Evolutionary conservation across 257 asterid species (phyloP), one percentile per base, ranked within the genome.

Genomic region (Gentiana dahurica): DNA sequence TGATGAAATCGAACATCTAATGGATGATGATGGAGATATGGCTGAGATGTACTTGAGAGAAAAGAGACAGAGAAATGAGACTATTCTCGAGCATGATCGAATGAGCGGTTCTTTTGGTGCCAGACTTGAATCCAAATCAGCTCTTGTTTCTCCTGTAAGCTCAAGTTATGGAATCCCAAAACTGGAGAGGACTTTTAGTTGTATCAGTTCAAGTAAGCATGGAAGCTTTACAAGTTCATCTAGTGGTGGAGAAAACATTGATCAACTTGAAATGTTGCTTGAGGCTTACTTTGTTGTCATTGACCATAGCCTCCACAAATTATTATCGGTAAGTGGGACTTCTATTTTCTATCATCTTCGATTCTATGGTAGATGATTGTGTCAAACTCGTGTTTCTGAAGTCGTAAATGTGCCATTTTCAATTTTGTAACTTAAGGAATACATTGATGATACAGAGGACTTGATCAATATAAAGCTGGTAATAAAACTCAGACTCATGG

Each of bases 1-100:
- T 60, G 95, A 81, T 71, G 97, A 83, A 73, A 88, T 92, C 58
- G 99, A 92, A 73, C 99, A 92, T 74, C 80, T 88, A 57, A 92
- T 92, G 97, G 81, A 92, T 57, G 99, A 92, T 68, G 99, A 92
- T 51, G 99, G 95, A 51, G 99, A 92, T 67, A 92, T 92, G 99
- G 99, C 97, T 2, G 97, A 88, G 82, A 92, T 92, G 99, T 92
- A 92, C 69, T 73, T 92, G 70, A 85, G 97, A 1, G 97, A 92
- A 68, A 92, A 92, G 82, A 92, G 88, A 66, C 89, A 81, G 66
- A 81, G 87, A 70, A 77, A 70, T 68, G 96, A 92, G 68, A 78
- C 68, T 36, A 61, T 67, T 48, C 53, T 73, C 69, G 7, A 63
- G 59, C 51, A 68, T 62, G 86, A 83, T 54, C 84, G 77, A 68